Percentiles rank a stretch among this genome's conserved stretches.
phyloP scores from a whole-genome alignment of 352 stramenopile species.

The Pythium aristosporum region DNA sequence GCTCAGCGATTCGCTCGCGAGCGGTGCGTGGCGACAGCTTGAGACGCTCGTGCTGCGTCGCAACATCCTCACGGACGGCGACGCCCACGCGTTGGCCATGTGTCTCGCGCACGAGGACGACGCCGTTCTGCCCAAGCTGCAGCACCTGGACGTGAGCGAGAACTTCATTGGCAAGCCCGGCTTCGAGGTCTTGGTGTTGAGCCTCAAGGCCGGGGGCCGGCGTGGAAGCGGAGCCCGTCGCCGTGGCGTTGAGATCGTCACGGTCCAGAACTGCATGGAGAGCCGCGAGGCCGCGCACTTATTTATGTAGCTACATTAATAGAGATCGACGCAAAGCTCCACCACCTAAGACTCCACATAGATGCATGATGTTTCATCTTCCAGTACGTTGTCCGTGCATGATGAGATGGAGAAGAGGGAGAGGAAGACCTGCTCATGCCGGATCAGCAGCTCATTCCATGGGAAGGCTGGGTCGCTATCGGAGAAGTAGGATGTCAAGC shows the following conservation, averaged over 20 bases:
- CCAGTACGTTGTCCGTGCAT: no score
- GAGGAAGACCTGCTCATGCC: neutral
- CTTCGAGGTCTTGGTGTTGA: constrained; percentile 46
- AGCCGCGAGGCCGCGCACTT: constrained; percentile 19
- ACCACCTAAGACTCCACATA: no score
- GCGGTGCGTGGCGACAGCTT: constrained; percentile 23
- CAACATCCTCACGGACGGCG: constrained; percentile 65
- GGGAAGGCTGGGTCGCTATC: no score
- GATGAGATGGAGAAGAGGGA: no score
- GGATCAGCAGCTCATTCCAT: no score
- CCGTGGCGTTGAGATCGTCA: neutral
- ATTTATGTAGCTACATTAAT: constrained; percentile 18
- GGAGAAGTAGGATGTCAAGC: no score
- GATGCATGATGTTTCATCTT: no score
- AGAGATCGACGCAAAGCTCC: neutral
- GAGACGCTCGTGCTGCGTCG: constrained; percentile 38
- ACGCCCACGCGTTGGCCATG: constrained; percentile 40
- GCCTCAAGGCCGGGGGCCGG: constrained; percentile 21
- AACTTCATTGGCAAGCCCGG: constrained; percentile 72
- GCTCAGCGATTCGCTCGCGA: constrained; percentile 33
- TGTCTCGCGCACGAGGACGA: constrained; percentile 23
- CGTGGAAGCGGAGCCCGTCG: neutral
- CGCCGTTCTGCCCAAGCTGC: constrained; percentile 31
- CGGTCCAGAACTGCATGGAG: constrained; percentile 23
- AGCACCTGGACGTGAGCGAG: constrained; percentile 42